These are phyloP conservation scores for Pelomyxa schiedti DNA, from an alignment of 78 protist species.

Conservation along the genomic window DNA sequence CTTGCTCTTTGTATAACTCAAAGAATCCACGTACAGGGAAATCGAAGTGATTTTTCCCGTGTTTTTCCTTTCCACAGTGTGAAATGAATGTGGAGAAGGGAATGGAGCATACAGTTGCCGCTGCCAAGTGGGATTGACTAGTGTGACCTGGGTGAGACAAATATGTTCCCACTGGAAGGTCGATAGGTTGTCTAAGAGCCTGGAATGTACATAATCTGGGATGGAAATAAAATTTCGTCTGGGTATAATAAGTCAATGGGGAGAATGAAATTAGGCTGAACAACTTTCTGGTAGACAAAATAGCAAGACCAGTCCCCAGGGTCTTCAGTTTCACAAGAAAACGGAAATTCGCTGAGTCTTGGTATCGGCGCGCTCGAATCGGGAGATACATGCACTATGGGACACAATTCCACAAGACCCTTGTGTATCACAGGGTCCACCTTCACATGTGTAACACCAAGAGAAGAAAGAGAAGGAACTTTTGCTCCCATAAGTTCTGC, in stretches of 20 bases:
- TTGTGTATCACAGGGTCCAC: not conserved
- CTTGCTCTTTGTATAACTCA: constrained; percentile 83
- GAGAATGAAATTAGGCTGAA: not conserved
- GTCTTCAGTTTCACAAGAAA: not conserved
- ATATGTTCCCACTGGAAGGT: not conserved
- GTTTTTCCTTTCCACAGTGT: no score
- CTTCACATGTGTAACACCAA: not conserved
- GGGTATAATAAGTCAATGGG: not conserved
- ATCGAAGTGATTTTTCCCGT: constrained; percentile 30
- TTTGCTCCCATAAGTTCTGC: no score
- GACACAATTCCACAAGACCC: not conserved
- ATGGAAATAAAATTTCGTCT: no score
- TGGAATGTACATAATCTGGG: no score
- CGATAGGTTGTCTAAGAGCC: not conserved
- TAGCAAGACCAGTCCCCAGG: not conserved
- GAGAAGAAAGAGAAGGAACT: not conserved
- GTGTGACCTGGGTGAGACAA: not conserved
- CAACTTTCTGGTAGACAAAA: no score
- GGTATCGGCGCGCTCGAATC: not conserved
- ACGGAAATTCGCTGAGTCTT: not conserved
- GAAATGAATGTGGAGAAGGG: no score
- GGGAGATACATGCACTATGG: not conserved
- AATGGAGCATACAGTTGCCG: not conserved
- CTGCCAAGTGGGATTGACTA: not conserved
- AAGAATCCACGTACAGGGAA: constrained; percentile 83